These are phyloP conservation scores for Betula pendula DNA, from an alignment of 306 rosid genomes.

Conservation along the genomic window DNA sequence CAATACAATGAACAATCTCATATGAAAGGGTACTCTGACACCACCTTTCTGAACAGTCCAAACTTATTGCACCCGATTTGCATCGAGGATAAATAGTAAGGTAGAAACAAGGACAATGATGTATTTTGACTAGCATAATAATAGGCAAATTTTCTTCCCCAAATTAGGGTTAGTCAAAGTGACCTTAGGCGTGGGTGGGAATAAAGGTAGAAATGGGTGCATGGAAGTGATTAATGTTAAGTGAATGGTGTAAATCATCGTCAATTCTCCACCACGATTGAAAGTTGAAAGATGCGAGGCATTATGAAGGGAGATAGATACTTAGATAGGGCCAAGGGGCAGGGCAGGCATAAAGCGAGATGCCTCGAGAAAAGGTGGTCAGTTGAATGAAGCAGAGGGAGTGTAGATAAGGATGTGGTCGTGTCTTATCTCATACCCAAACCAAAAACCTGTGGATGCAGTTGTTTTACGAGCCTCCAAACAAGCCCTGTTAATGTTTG, in stretches of 20 bases:
- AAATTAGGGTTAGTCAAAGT: not conserved
- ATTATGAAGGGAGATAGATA: not conserved
- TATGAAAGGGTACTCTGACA: no score
- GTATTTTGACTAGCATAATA: not conserved
- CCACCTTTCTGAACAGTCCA: no score
- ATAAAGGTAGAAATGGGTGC: not conserved
- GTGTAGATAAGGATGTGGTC: slow-evolving; percentile 54
- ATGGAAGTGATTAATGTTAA: not conserved
- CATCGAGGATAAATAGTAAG: no score
- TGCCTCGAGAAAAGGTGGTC: slow-evolving; percentile 28
- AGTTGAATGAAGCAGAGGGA: slow-evolving; percentile 49
- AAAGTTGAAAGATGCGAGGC: not conserved
- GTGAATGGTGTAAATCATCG: not conserved
- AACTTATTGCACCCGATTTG: no score
- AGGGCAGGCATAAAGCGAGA: not conserved
- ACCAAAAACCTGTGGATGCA: slow-evolving; percentile 31
- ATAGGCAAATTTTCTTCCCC: not conserved
- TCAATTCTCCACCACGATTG: slow-evolving; percentile 3
- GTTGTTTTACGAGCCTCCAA: slow-evolving; percentile 26
- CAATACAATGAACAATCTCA: no score
- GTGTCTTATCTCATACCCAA: slow-evolving; percentile 13
- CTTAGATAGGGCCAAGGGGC: no score
- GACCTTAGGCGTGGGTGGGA: not conserved
- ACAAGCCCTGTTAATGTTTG: slow-evolving; percentile 34
- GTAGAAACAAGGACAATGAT: no score